Conservation (phyloP, 805 yeast species). For the Torulaspora gathmanii region DNA sequence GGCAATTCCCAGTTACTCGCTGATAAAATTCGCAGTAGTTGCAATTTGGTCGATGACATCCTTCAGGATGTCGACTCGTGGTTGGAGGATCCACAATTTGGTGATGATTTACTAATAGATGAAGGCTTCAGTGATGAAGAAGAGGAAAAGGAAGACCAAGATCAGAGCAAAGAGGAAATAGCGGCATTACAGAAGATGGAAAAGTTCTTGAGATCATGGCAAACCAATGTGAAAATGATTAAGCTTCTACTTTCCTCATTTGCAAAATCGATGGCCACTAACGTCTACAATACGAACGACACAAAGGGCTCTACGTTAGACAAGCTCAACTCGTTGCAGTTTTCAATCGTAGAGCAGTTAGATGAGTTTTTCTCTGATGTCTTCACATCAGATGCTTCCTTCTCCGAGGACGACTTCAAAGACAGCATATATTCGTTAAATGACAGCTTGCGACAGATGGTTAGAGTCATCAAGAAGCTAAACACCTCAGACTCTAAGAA, state of each 20-base stretch:
- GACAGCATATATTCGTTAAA: slow-evolving; percentile 27
- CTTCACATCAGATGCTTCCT: slow-evolving; percentile 38
- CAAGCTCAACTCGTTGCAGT: slow-evolving; percentile 42
- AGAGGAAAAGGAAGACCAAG: slow-evolving; percentile 27
- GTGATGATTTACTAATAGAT: slow-evolving; percentile 35
- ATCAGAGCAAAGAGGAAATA: slow-evolving; percentile 33
- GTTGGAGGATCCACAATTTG: slow-evolving; percentile 59
- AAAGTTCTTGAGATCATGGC: slow-evolving; percentile 46
- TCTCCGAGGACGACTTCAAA: slow-evolving; percentile 36
- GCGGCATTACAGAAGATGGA: slow-evolving; percentile 32
- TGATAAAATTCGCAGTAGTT: slow-evolving; percentile 35
- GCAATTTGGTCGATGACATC: slow-evolving; percentile 53
- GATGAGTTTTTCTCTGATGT: slow-evolving; percentile 59
- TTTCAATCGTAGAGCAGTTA: slow-evolving; percentile 41
- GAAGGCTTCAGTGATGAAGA: slow-evolving; percentile 33
- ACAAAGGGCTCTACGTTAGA: slow-evolving; percentile 45
- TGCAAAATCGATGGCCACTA: slow-evolving; percentile 50
- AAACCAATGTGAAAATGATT: slow-evolving; percentile 42
- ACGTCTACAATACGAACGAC: slow-evolving; percentile 24
- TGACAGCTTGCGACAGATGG: slow-evolving; percentile 27
- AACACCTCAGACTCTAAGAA: slow-evolving; percentile 50
- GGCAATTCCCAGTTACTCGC: slow-evolving; percentile 56
- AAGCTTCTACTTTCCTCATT: slow-evolving; percentile 56
- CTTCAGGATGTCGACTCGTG: slow-evolving; percentile 65
- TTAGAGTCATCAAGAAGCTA: slow-evolving; percentile 41